These are phyloP conservation scores for Cairneyella variabilis DNA, from an alignment of 495 filamentous ascomycete species.

Conservation along the genomic window DNA sequence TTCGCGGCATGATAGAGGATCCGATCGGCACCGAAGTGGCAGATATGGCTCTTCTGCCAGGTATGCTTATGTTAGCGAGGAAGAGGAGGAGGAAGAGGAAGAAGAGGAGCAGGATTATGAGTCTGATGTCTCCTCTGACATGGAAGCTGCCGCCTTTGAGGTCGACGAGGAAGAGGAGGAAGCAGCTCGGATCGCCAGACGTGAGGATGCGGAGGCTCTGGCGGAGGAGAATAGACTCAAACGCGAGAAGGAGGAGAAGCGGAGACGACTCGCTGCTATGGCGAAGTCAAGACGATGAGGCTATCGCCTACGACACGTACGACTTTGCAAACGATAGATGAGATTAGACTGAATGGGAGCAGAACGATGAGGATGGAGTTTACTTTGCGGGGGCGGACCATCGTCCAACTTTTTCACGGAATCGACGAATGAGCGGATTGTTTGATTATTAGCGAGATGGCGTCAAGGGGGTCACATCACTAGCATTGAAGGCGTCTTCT, in stretches of 20 bases:
- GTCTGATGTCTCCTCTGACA: constrained; percentile 51
- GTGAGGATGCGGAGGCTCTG: constrained; percentile 44
- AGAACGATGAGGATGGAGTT: not conserved
- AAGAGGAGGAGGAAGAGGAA: constrained; percentile 45
- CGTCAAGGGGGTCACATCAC: constrained; percentile 12
- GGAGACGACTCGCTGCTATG: constrained; percentile 23
- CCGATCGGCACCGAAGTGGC: constrained; percentile 17
- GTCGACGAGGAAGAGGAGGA: constrained; percentile 55
- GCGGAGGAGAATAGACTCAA: constrained; percentile 37
- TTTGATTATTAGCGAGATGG: constrained; percentile 21
- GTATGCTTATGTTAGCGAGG: constrained; percentile 28
- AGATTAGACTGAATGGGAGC: no score
- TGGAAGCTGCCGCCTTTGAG: constrained; percentile 58
- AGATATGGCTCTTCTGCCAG: constrained; percentile 14
- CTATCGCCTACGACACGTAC: not conserved
- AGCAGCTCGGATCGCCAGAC: constrained; percentile 42
- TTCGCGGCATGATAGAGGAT: constrained; percentile 24
- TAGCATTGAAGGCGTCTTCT: constrained; percentile 25
- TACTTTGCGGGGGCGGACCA: not conserved
- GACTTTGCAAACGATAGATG: not conserved
- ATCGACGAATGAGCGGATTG: not conserved
- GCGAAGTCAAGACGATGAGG: constrained; percentile 21
- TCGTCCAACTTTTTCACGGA: not conserved
- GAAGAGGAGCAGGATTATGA: constrained; percentile 54
- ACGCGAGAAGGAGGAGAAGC: constrained; percentile 29